phyloP scores from a whole-genome alignment of 2,329 filamentous ascomycete genomes.

The Phialemonium atrogriseum region DNA sequence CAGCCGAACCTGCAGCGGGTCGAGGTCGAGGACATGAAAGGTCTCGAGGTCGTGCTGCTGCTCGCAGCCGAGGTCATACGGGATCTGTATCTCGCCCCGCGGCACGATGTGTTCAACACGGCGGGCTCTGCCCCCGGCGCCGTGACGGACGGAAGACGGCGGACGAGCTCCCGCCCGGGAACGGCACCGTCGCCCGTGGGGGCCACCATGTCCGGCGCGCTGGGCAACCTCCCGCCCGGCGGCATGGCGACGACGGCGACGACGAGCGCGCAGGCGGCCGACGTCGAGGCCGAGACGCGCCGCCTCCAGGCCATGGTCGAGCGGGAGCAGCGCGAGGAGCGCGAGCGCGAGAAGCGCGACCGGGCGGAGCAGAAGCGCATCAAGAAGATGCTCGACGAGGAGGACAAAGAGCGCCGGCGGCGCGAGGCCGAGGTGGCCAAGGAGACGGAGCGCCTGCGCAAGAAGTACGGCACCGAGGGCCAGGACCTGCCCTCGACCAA shows the following conservation, averaged over 20 bases:
- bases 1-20: slow-evolving; percentile 86
- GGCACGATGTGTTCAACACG: slow-evolving; percentile 73
- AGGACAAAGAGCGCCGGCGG: slow-evolving; percentile 51
- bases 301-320: slow-evolving; percentile 53
- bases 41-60: slow-evolving; percentile 73
- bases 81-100: slow-evolving; percentile 56
- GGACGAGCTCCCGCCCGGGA: slow-evolving; percentile 33
- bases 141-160: slow-evolving; percentile 22
- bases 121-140: slow-evolving; percentile 28
- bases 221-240: slow-evolving; percentile 21
- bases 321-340: slow-evolving; percentile 45
- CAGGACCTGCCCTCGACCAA: slow-evolving; percentile 27
- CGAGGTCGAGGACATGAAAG: slow-evolving; percentile 90
- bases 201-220: slow-evolving; percentile 32
- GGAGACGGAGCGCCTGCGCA: slow-evolving; percentile 75
- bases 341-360: slow-evolving; percentile 49
- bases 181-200: slow-evolving; percentile 14
- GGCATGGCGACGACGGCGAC: slow-evolving; percentile 22
- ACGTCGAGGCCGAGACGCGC: slow-evolving; percentile 69
- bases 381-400: slow-evolving; percentile 56
- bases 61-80: slow-evolving; percentile 56
- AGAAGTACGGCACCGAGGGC: slow-evolving; percentile 54
- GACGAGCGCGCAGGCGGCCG: slow-evolving; percentile 24
- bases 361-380: slow-evolving; percentile 48
- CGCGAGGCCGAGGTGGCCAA: slow-evolving; percentile 56